phyloP scores from a whole-genome alignment of 768 basidiomycete genomes.

The Tephrocybe sp. region DNA sequence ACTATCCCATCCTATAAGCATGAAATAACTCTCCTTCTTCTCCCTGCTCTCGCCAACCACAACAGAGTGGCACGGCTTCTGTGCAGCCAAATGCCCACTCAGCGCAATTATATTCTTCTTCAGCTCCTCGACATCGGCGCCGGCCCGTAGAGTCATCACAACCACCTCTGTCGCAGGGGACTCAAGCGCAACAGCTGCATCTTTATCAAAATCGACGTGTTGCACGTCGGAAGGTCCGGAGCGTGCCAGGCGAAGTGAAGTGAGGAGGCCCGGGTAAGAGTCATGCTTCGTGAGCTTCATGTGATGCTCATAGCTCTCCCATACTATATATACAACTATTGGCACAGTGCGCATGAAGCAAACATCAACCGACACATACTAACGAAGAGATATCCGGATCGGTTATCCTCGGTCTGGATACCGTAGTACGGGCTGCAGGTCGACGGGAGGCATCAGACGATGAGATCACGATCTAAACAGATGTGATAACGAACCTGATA shows the following conservation, averaged over 20 bases:
- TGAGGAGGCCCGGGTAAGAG: neutral
- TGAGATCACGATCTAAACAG: neutral
- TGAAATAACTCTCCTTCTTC: slow-evolving; percentile 5
- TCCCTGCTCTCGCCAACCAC: slow-evolving; percentile 11
- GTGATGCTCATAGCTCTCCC: slow-evolving; percentile 12
- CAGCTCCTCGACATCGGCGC: neutral
- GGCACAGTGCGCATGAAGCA: neutral
- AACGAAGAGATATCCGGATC: slow-evolving; percentile 11
- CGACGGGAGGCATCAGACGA: neutral
- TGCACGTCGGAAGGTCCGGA: slow-evolving; percentile 3
- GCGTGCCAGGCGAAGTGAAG: neutral
- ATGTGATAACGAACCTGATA: slow-evolving; percentile 9
- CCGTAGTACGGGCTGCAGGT: slow-evolving; percentile 16
- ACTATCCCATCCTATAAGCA: slow-evolving; percentile 14
- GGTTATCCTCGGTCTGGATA: slow-evolving; percentile 11
- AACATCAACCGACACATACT: neutral
- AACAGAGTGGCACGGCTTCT: neutral
- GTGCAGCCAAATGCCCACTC: neutral
- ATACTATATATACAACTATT: slow-evolving; percentile 3
- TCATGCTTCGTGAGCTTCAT: slow-evolving; percentile 4
- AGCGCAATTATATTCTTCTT: neutral
- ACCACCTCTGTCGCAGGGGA: slow-evolving; percentile 8
- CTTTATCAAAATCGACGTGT: slow-evolving; percentile 11
- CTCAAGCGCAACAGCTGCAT: neutral
- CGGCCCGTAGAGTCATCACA: neutral